Evolutionary conservation across 768 basidiomycete genomes (phyloP), one percentile per base, ranked within the genome.

Genomic region (Candolleomyces aberdarensis): DNA sequence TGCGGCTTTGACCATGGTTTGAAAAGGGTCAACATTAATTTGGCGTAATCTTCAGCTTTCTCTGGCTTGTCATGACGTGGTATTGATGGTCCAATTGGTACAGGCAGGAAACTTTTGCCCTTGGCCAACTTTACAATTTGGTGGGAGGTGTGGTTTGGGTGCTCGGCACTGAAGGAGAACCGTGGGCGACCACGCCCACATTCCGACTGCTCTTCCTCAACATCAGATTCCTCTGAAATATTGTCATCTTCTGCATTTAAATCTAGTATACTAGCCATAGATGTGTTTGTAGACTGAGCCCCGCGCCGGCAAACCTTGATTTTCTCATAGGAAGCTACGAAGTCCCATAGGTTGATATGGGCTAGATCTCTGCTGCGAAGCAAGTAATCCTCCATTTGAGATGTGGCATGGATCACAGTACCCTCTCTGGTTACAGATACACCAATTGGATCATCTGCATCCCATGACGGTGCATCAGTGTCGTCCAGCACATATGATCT

Each of bases 61-160:
- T 20, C 26, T 17, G 56, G 20, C 9, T 32, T 14, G 57, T 79
- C 73, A 9, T 69, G 56, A 0, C 73, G 62, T 3, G 78, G 78
- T 1, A 81, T 58, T 0, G 75, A 61, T 0, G 64, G 62, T 0
- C 80, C 80, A 19, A 78, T 66, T 0, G 71, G 71, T 1, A 78
- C 74, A 15, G 74, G 72, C 32, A 78, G 67, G 13, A 67, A 29
- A 1, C 51, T 7, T 1, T 56, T 29, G 11, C n/a, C n/a, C 36
- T 29, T 8, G 31, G 8, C 1, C 60, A 46, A 7, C 66, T 40
- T 32, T 54, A 51, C n/a, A 71, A 43, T 10, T n/a, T n/a, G n/a
- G n/a, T n/a, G n/a, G n/a, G n/a, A n/a, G n/a, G 7, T 5, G 17
- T 7, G 8, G 6, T 56, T 17, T 13, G 58, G 13, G 3, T 48